Evolutionary conservation across 148 eudicot species (phyloP), one percentile per base, ranked within the genome.

Genomic region (Rhododendron mucronatum): DNA sequence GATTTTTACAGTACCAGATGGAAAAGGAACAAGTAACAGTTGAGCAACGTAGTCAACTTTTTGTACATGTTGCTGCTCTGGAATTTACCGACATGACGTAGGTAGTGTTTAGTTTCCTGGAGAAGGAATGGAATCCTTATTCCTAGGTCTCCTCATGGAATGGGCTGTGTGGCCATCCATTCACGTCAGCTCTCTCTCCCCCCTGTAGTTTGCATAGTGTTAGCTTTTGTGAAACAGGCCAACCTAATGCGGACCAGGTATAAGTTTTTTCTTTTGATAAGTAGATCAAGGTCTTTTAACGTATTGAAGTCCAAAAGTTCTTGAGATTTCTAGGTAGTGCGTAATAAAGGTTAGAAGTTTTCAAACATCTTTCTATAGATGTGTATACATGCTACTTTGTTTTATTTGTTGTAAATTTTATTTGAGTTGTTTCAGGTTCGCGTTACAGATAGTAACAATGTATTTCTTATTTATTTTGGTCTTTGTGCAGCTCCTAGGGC

Each of bases 401-500:
- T 53, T 55, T 55, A 55, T 55, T 55, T 55, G 6, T 55, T 55
- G 21, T 55, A 4, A 16, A 55, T 55, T 15, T 41, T 30, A 67
- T 61, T 37, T 45, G 20, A 28, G 37, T 45, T 53, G 35, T 9
- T 15, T 65, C 28, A 55, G 50, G 14, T 59, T 69, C n/a, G 16
- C 28, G 26, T 35, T 6, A 67, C 37, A 21, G 51, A 85, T 71
- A 37, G 81, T 15, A n/a, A 21, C 45, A 8, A n/a, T 59, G 1
- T 12, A 37, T 73, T 14, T n/a, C 57, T 87, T 11, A 75, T 33
- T 11, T 15, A 73, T 16, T 2, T 37, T 28, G 47, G 14, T 59
- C 50, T 11, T 57, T 33, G 81, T 82, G 87, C 90, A 91, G 93
- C 93, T 51, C 93, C 91, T 39, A 85, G 90, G 84, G 85, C 89